Base-by-base conservation (phyloP, 208 protist genomes). In the Leishmania tropica region DNA sequence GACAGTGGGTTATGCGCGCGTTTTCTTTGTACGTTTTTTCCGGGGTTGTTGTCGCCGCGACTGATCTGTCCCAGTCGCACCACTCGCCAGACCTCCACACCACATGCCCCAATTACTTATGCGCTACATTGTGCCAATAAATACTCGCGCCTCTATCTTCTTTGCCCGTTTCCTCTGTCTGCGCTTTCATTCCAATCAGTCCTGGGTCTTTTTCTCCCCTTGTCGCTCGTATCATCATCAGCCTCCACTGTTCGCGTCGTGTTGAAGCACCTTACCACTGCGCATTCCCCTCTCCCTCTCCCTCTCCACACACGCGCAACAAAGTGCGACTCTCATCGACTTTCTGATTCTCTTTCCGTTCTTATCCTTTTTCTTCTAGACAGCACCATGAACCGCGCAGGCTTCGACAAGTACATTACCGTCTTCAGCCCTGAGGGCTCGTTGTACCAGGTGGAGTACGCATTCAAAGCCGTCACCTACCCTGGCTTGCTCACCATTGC, bases 381-480 rank as follows among this genome's bases (percentile, higher is more conserved):
- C 31, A 58, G 21, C 70, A 92, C 65, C 78, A 95, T 95, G 87
- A 94, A 85, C 84, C 92, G 94, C 62, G 86, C 89, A 21, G 93
- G 98, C 64, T 99, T 99, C 86, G 99, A 99, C 92, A 95, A 99
- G 85, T 99, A 98, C 86, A 99, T 99, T 78, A 99, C 99, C 24
- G 98, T 99, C 71, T 99, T 99, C 85, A 99, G 98, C 76, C 99
- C 99, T 24, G 98, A 99, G 82, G 99, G 99, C 37, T 95, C 97
- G 35, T 92, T 99, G 8, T 99, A 99, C 88, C 99, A 99, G 94
- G 99, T 99, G 35, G 98, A 99, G 87, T 99, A 99, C 90, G 98
- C 99, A 37, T 99, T 99, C 91, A 99, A 99, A 88, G 99, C 99
- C 11, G 98, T 99, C 42, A 99, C 98, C 56, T 96, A 98, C 76